Base-by-base conservation (phyloP, 371 early-diverging fungal species). In the Nematocida parisii region DNA sequence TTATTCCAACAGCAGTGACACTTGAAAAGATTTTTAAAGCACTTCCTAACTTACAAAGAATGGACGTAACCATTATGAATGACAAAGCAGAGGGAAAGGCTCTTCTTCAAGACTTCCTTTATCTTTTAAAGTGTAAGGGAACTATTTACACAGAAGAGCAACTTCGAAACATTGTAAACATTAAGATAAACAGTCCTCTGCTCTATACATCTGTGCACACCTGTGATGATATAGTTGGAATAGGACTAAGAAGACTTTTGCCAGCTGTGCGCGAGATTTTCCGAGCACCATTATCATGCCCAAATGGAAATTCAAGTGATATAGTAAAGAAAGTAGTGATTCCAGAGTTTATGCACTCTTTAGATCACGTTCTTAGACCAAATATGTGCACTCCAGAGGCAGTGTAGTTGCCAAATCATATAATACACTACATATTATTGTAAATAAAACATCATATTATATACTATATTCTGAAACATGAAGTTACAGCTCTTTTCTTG, bases 81-180 rank as follows among this genome's bases (percentile, higher is more conserved):
- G 54, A 45, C 71, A 66, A 22, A 18, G 42, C 5, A 45, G 80
- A 20, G 27, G 57, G 39, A 24, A 24, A 27, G 15, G 45, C 81
- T 18, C 7, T 77, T 4, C 18, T 77, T 27, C 39, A 66, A 40
- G 80, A 77, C 62, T 44, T 70, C 18, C 74, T 71, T 58, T 77
- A 71, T 61, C 80, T 77, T 47, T 22, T 77, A 5, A 39, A 57
- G 56, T 77, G 80, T 44, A 46, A 46, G 15, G 64, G 64, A 45
- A 68, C 66, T n/a, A 40, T n/a, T 56, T 6, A 67, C 66, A 60
- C 47, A 11, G 42, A 44, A 27, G 61, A 68, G 33, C 24, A 77
- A 44, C 50, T 77, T 47, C n/a, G 40, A 6, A 71, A 58, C 0
- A 70, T 77, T 18, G 33, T 77, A 22, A 56, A 71, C 24, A 13